These are phyloP conservation scores for Alternaria sp. DNA, from an alignment of 2,329 filamentous ascomycete species.

Conservation along the genomic window DNA sequence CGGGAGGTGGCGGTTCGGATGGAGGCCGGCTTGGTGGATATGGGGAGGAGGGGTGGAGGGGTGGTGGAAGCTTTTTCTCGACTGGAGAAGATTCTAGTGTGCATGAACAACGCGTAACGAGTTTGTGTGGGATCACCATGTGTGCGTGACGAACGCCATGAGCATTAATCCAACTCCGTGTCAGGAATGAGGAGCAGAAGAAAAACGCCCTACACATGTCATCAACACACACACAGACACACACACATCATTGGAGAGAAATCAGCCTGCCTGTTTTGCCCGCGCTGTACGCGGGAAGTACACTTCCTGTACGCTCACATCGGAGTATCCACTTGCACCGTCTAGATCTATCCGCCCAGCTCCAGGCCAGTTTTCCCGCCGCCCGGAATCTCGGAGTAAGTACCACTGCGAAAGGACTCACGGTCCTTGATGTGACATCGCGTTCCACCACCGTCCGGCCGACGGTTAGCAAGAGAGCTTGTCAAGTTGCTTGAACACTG, in stretches of 20 bases:
- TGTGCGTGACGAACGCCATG: no score
- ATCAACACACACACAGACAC: no score
- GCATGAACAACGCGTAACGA: no score
- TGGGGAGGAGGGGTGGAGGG: not conserved
- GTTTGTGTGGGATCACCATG: no score
- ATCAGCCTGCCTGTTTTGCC: no score
- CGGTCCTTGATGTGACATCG: slow-evolving; percentile 1
- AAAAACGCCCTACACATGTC: no score
- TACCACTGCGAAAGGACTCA: not conserved
- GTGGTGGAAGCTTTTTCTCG: not conserved
- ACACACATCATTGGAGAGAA: no score
- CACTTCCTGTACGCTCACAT: not conserved
- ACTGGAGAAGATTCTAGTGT: not conserved
- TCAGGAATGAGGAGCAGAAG: no score
- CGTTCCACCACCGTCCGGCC: not conserved
- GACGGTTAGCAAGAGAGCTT: not conserved
- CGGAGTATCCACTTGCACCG: not conserved
- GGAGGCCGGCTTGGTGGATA: not conserved
- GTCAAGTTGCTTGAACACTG: not conserved
- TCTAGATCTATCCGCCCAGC: not conserved
- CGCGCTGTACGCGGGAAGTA: not conserved
- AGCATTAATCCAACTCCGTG: no score
- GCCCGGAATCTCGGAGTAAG: not conserved
- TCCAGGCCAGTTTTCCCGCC: not conserved
- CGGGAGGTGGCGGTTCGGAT: not conserved